Percentiles rank a stretch among this genome's conserved stretches.
Evolutionary conservation across 768 basidiomycete genomes (phyloP).

Genomic region (Rhodotorula diobovata): DNA sequence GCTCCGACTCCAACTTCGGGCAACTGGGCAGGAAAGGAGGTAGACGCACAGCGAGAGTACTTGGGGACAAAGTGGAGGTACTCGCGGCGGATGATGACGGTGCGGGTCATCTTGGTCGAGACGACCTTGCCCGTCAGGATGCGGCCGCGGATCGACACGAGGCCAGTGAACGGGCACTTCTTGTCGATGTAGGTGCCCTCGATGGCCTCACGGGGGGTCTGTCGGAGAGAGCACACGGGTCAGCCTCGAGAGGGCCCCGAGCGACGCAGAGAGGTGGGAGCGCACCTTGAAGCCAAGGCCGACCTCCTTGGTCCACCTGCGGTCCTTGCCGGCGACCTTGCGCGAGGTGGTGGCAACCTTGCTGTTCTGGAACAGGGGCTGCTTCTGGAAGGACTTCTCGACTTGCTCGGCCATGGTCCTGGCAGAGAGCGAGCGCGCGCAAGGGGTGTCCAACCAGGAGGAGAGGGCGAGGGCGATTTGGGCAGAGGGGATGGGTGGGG

Average conservation of each 20-base stretch:
- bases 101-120: constrained; percentile 99
- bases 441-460: background rate
- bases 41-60: constrained; percentile 58
- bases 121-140: constrained; percentile 96
- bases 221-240: constrained; percentile 61
- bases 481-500: background rate
- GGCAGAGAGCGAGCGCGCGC: no score
- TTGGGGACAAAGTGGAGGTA: constrained; percentile 92
- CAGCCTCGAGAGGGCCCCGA: background rate
- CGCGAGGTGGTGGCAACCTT: constrained; percentile 85
- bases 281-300: constrained; percentile 43
- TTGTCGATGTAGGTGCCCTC: constrained; percentile 96
- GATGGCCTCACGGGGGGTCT: constrained; percentile 93
- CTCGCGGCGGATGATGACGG: constrained; percentile 80
- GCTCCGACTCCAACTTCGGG: background rate
- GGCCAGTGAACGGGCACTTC: constrained; percentile 98
- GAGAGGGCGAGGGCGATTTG: background rate
- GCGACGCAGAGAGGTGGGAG: background rate
- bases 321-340: constrained; percentile 89
- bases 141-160: constrained; percentile 96
- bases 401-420: constrained; percentile 59
- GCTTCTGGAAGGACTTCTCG: constrained; percentile 97
- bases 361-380: constrained; percentile 94
- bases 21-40: background rate
- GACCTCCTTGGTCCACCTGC: constrained; percentile 86